Evolutionary conservation across 495 filamentous ascomycete species (phyloP).

Genomic region (Penicillium waksmanii): DNA sequence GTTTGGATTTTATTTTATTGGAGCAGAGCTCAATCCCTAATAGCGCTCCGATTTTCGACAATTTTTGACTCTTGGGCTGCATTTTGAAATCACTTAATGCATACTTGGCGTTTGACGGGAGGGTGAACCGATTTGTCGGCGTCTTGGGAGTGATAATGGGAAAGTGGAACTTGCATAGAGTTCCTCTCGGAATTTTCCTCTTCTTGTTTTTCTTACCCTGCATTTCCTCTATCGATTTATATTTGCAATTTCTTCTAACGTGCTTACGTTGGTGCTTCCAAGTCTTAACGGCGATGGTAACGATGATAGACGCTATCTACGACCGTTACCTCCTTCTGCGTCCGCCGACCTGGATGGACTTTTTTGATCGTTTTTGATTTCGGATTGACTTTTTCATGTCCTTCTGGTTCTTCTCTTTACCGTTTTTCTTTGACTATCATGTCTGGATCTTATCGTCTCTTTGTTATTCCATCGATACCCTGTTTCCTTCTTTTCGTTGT

Average conservation of each 20-base stretch:
- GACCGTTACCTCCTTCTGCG: not conserved
- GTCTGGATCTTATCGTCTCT: conserved; percentile 23
- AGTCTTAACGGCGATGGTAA: not conserved
- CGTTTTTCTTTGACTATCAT: conserved; percentile 23
- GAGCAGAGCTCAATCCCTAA: not conserved
- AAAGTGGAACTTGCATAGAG: conserved; percentile 8
- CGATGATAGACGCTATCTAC: conserved; percentile 7
- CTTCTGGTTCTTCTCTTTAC: conserved; percentile 29
- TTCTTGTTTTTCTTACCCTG: not conserved
- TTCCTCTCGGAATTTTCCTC: not conserved
- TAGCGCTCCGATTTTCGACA: not conserved
- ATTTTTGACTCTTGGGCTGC: conserved; percentile 8
- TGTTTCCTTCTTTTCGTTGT: conserved; percentile 25
- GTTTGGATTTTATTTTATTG: conserved; percentile 45
- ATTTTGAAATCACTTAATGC: conserved; percentile 41
- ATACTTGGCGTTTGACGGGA: conserved; percentile 45
- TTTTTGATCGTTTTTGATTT: conserved; percentile 21
- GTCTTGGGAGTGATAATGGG: conserved; percentile 33
- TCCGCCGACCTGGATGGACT: not conserved
- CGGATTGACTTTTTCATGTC: conserved; percentile 8
- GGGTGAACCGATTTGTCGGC: conserved; percentile 32
- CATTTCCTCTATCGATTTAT: not conserved
- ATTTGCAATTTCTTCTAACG: not conserved
- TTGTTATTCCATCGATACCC: conserved; percentile 42
- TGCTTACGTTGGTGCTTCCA: not conserved